A percentile compares a stretch with the other conserved stretches of the same genome.
phyloP scores from a whole-genome alignment of 2,329 filamentous ascomycete genomes.

The Periconia sp. region DNA sequence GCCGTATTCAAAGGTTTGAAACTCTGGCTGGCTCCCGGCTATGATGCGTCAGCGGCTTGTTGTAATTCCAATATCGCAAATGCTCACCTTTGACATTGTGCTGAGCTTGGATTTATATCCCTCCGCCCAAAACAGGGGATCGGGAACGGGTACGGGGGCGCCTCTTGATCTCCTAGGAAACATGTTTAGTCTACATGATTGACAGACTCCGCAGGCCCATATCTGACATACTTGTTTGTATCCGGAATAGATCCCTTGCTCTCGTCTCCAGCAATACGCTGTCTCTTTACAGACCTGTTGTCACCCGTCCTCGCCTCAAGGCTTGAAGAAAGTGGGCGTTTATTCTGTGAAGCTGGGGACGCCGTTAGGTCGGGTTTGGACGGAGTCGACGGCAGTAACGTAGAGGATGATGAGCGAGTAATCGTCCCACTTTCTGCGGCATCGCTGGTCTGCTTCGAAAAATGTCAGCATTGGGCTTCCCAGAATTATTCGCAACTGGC shows the following conservation, averaged over 20 bases:
- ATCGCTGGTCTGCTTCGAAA: background rate
- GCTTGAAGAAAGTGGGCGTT: too few species aligned
- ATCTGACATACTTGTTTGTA: background rate
- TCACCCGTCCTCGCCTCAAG: too few species aligned
- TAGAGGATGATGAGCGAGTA: background rate
- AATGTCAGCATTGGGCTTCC: background rate
- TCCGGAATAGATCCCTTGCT: too few species aligned
- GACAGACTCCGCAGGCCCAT: background rate
- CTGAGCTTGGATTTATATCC: background rate
- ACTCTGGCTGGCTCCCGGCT: slow-evolving; percentile 14
- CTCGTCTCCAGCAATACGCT: too few species aligned
- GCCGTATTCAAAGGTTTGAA: slow-evolving; percentile 15
- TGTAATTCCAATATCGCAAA: background rate
- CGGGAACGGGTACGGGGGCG: background rate
- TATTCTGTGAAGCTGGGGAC: background rate
- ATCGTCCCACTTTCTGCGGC: background rate
- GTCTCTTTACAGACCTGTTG: too few species aligned
- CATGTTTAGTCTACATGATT: background rate
- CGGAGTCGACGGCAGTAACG: background rate
- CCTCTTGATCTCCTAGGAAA: too few species aligned
- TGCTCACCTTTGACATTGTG: slow-evolving; percentile 10
- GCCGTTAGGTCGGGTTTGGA: too few species aligned
- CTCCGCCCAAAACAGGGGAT: background rate
- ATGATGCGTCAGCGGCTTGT: background rate
- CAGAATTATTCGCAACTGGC: background rate